Percentiles rank a stretch among this genome's conserved stretches.
Evolutionary conservation across 169 alveolate genomes (phyloP).

Genomic region (Plasmodium inui): DNA sequence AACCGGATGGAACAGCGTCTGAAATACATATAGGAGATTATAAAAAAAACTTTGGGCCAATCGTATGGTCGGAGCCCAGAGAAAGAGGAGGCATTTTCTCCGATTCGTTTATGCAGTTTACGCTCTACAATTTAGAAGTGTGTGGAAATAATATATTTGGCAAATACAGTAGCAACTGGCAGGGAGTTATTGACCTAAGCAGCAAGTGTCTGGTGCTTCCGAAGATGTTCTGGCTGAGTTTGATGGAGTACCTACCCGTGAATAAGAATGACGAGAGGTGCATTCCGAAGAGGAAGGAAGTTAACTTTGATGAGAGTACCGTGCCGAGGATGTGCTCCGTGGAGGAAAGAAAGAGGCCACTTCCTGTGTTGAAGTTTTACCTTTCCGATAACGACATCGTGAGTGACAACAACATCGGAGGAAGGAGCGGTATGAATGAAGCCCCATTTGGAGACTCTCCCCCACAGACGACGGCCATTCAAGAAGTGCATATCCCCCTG

Average conservation of each 20-base stretch:
- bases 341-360: constrained; percentile 31
- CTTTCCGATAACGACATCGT: constrained; percentile 73
- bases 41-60: constrained; percentile 46
- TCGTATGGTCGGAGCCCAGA: constrained; percentile 83
- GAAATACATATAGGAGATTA: constrained; percentile 71
- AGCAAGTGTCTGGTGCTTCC: constrained; percentile 83
- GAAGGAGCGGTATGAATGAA: background rate
- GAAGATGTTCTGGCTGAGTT: constrained; percentile 83
- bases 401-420: constrained; percentile 66
- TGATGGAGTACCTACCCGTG: constrained; percentile 84
- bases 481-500: constrained; percentile 74
- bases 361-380: constrained; percentile 58
- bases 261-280: constrained; percentile 72
- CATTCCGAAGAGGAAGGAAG: constrained; percentile 20
- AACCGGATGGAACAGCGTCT: constrained; percentile 2
- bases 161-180: constrained; percentile 81
- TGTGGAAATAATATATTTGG: constrained; percentile 83
- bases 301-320: constrained; percentile 12
- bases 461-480: background rate
- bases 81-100: constrained; percentile 85
- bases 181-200: constrained; percentile 79
- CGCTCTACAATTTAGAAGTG: constrained; percentile 80
- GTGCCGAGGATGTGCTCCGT: constrained; percentile 77
- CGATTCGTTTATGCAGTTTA: constrained; percentile 80
- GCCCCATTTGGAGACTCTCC: background rate